Percentiles rank a stretch among this genome's conserved stretches.
Evolutionary conservation across 257 asterid species (phyloP).

Genomic region (Haberlea rhodopensis): DNA sequence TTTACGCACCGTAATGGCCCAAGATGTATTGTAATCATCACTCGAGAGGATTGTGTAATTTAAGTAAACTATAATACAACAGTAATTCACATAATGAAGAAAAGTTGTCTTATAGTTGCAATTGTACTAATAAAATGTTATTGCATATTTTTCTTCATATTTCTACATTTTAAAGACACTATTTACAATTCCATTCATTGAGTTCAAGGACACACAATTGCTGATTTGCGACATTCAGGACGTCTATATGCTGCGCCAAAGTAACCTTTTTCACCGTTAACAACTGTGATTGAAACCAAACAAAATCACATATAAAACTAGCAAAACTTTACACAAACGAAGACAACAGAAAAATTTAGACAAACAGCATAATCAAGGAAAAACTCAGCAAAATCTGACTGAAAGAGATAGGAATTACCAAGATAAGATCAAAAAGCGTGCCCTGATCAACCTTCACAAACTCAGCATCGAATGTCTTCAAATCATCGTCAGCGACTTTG

Average conservation of each 20-base stretch:
- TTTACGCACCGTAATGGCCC: background rate
- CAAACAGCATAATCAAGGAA: background rate
- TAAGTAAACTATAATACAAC: background rate
- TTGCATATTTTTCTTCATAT: too few relatives aligned
- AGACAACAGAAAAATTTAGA: background rate
- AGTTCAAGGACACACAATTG: background rate
- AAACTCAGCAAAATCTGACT: background rate
- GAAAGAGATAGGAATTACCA: slow-evolving; percentile 24
- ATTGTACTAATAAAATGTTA: too few relatives aligned
- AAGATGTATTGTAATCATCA: too few relatives aligned
- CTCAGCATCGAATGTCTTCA: slow-evolving; percentile 52
- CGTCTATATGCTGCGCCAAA: too few relatives aligned
- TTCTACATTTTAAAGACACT: too few relatives aligned
- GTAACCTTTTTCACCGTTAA: background rate
- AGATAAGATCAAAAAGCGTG: slow-evolving; percentile 53
- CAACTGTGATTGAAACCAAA: too few relatives aligned
- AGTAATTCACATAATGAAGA: too few relatives aligned
- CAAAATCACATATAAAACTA: too few relatives aligned
- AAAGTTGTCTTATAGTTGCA: background rate
- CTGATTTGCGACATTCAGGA: background rate
- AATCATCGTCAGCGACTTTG: slow-evolving; percentile 37
- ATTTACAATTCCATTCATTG: background rate
- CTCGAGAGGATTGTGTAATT: background rate
- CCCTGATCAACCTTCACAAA: slow-evolving; percentile 63
- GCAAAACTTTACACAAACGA: background rate